Evolutionary conservation across 129 eudicot genomes (phyloP), one percentile per base, ranked within the genome.

Genomic region (Escallonia herrerae): DNA sequence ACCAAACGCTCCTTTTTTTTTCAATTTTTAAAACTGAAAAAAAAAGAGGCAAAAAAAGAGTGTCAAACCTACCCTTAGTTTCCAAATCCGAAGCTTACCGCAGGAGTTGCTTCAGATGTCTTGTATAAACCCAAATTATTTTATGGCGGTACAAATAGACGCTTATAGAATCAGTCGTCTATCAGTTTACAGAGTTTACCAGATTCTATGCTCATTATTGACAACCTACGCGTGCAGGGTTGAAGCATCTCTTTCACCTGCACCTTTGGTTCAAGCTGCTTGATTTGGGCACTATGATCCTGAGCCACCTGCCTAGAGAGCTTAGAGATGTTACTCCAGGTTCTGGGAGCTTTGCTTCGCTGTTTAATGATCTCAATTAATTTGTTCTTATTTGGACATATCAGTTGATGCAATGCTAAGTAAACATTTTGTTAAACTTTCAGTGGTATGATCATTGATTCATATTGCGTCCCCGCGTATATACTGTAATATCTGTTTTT

Each of bases 251-350:
- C 75, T 68, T 52, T 81, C 74, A 65, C 69, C 82, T 56, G 93
- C 87, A 78, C 77, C 83, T 60, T 53, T 84, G 52, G 85, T 90
- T 64, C 82, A 82, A 69, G 85, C 90, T 8, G 97, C 90, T 44
- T 90, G 84, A 82, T 73, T 45, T 51, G 52, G 70, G 50, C 47
- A 66, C 58, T 48, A n/a, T 43, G 40, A 62, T 62, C 66, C 65
- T 60, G 13, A 15, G 15, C 12, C 4, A 58, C 6, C 40, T 15
- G 6, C 15, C 14, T 13, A 44, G 9, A n/a, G 62, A 58, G 58
- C 51, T 42, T 5, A 50, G 46, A 52, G 14, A 15, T 62, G 47
- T 54, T 63, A 43, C 40, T 43, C 50, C 52, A 60, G 55, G 38
- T 39, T 62, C 63, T 41, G n/a, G 15, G 38, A 8, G 47, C 39